Conservation (phyloP, 352 stramenopile species). For the Globisporangium parvum region DNA sequence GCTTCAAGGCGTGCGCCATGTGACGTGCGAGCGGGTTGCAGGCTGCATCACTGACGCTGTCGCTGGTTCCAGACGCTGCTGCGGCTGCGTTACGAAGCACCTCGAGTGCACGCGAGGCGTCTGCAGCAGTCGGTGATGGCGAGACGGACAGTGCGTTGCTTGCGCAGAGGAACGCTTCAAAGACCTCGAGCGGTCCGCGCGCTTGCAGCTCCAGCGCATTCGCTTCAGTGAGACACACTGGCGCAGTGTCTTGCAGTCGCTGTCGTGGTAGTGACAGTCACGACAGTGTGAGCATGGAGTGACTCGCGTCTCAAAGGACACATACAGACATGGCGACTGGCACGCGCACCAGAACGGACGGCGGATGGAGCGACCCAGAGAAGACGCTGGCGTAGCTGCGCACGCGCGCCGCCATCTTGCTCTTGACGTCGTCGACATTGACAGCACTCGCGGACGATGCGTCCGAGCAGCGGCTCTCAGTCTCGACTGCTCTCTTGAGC, state of each 20-base stretch:
- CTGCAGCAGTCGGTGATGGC: neutral
- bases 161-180: conserved; percentile 6
- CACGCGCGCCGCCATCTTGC: conserved; percentile 41
- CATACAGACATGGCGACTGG: neutral
- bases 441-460: neutral
- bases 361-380: conserved; percentile 24
- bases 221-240: neutral
- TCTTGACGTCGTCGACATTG: conserved; percentile 24
- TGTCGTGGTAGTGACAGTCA: neutral
- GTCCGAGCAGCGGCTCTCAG: conserved; percentile 5
- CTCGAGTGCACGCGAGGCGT: neutral
- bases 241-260: neutral
- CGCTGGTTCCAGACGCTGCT: neutral
- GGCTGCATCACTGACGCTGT: neutral
- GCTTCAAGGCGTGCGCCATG: conserved; percentile 3
- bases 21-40: conserved; percentile 13
- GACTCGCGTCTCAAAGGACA: neutral
- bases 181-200: conserved; percentile 9
- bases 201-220: neutral
- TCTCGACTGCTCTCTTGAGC: conserved; percentile 43
- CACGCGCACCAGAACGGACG: conserved; percentile 34
- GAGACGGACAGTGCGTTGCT: neutral
- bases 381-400: conserved; percentile 31
- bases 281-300: neutral
- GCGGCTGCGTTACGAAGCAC: neutral